A percentile compares a stretch with the other conserved stretches of the same genome.
Evolutionary conservation across 2,329 filamentous ascomycete genomes (phyloP).

Genomic region (Fusarium decemcellulare): DNA sequence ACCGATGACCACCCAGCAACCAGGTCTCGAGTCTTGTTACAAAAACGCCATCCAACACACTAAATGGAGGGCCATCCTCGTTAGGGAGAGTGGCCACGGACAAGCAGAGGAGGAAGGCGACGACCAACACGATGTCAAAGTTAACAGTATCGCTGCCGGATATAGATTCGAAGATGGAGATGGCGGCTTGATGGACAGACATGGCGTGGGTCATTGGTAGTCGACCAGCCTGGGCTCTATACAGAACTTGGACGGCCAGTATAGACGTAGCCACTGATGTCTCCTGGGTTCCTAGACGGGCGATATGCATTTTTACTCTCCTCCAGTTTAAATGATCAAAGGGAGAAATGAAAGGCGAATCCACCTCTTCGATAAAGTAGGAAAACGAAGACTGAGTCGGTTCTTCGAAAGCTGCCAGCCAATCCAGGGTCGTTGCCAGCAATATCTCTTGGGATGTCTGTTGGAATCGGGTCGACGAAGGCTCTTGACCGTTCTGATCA

Average conservation of each 20-base stretch:
- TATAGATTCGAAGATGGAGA: constrained; percentile 12
- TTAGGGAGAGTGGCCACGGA: constrained; percentile 1
- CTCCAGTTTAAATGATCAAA: constrained; percentile 19
- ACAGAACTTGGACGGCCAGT: constrained; percentile 1
- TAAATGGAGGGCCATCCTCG: neutral
- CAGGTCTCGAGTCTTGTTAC: neutral
- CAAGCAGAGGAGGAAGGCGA: constrained; percentile 10
- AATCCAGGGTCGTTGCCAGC: constrained; percentile 1
- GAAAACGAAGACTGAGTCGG: constrained; percentile 8
- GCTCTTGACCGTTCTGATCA: neutral
- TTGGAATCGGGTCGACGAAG: neutral
- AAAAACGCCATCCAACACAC: constrained; percentile 10
- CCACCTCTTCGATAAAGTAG: constrained; percentile 17
- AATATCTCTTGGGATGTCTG: constrained; percentile 6
- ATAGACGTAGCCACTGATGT: neutral
- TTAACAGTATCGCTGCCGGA: constrained; percentile 8
- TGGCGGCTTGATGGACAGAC: constrained; percentile 7
- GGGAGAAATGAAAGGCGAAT: constrained; percentile 18
- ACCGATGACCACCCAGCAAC: neutral
- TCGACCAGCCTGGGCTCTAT: constrained; percentile 14
- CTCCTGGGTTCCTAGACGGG: constrained; percentile 3
- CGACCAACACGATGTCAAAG: constrained; percentile 15
- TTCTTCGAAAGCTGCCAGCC: constrained; percentile 6
- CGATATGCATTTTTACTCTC: constrained; percentile 10
- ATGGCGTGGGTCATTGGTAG: constrained; percentile 16